A percentile compares a stretch with the other conserved stretches of the same genome.
These are phyloP conservation scores for Cryphonectria carpinicola DNA, from an alignment of 2,329 filamentous ascomycete species.

Conservation along the genomic window DNA sequence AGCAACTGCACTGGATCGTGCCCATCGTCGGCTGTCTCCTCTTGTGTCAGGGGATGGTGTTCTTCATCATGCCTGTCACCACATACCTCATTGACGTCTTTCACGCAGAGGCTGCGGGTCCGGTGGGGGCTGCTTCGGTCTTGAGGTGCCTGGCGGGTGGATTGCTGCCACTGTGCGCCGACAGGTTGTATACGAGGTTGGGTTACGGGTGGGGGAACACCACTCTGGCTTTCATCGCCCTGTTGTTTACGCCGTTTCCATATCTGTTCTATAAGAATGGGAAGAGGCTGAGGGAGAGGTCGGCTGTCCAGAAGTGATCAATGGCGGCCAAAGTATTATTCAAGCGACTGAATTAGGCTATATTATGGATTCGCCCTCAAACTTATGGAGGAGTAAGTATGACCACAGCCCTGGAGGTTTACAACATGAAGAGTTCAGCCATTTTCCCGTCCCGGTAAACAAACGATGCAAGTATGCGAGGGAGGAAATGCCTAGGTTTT, in stretches of 20 bases:
- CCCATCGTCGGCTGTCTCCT: conserved; percentile 17
- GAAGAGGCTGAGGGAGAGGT: background rate
- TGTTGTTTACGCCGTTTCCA: conserved; percentile 11
- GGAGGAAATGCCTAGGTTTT: too few species aligned
- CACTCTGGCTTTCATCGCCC: conserved; percentile 11
- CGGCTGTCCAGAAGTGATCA: background rate
- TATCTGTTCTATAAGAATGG: conserved; percentile 17
- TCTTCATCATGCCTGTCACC: conserved; percentile 19
- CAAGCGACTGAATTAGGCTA: too few species aligned
- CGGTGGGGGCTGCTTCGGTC: conserved; percentile 21
- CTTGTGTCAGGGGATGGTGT: conserved; percentile 1
- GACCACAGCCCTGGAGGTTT: background rate
- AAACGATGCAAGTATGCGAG: too few species aligned
- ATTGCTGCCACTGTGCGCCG: conserved; percentile 16
- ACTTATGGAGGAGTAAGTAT: background rate
- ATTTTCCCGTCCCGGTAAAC: too few species aligned
- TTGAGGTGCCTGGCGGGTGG: conserved; percentile 14
- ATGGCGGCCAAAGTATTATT: too few species aligned
- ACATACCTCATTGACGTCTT: conserved; percentile 22
- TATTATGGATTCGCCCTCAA: background rate
- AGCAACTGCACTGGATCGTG: conserved; percentile 14
- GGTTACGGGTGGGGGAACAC: conserved; percentile 20
- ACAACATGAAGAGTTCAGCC: background rate
- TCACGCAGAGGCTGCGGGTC: conserved; percentile 12
- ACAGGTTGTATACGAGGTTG: background rate